Evolutionary conservation across 768 basidiomycete genomes (phyloP).

Genomic region (Porphyrellus cyaneotinctus): DNA sequence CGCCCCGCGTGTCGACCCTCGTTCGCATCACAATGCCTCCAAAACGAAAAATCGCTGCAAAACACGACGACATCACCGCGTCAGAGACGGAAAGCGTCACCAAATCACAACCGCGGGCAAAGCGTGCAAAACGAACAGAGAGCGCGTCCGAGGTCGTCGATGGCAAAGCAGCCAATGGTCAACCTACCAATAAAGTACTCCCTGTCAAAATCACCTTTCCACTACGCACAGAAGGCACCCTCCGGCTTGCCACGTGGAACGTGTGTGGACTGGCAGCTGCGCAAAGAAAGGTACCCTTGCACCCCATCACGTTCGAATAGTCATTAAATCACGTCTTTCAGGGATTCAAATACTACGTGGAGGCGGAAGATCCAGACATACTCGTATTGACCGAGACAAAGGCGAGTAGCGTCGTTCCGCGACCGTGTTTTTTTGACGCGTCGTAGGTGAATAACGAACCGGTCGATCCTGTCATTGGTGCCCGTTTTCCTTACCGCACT

Average conservation of each 20-base stretch:
- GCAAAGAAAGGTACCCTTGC: constrained; percentile 62
- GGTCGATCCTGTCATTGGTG: constrained; percentile 50
- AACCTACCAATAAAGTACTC: constrained; percentile 71
- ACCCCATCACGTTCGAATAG: neutral
- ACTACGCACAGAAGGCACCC: constrained; percentile 40
- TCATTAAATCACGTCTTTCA: constrained; percentile 22
- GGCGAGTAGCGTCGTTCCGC: constrained; percentile 31
- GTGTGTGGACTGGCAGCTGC: constrained; percentile 72
- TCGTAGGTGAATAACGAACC: constrained; percentile 67
- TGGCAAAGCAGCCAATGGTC: constrained; percentile 38
- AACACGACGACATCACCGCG: constrained; percentile 34
- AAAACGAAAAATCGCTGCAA: constrained; percentile 28
- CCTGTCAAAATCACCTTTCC: constrained; percentile 62
- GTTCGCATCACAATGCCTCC: constrained; percentile 24
- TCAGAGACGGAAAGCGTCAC: constrained; percentile 28
- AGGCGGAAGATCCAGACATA: constrained; percentile 84
- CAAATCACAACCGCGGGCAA: constrained; percentile 20
- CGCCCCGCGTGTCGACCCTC: neutral
- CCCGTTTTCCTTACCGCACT: constrained; percentile 63
- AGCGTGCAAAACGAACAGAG: constrained; percentile 26
- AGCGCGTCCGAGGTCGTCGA: constrained; percentile 4
- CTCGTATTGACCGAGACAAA: constrained; percentile 86
- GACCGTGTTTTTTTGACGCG: constrained; percentile 2
- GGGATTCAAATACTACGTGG: constrained; percentile 80
- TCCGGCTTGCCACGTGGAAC: constrained; percentile 72